Conservation (phyloP, 192 early-diverging fungal species). For the Mortierella claussenii region DNA sequence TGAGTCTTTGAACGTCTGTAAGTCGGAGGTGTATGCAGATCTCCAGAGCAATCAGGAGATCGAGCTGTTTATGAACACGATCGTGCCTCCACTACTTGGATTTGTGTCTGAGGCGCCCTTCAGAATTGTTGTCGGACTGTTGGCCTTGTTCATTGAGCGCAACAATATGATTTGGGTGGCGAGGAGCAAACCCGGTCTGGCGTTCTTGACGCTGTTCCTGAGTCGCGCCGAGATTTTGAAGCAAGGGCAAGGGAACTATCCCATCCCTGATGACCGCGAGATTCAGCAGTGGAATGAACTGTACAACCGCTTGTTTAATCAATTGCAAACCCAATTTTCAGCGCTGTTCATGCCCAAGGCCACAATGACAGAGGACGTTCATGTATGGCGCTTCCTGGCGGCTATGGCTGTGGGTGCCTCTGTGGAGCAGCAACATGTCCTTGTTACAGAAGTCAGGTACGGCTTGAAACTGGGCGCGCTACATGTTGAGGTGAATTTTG, state of each 20-base stretch:
- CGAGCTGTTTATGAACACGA: slow-evolving; percentile 88
- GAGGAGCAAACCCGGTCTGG: slow-evolving; percentile 86
- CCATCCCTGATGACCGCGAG: slow-evolving; percentile 64
- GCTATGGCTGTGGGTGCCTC: slow-evolving; percentile 94
- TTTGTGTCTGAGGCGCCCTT: slow-evolving; percentile 88
- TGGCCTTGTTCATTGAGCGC: slow-evolving; percentile 87
- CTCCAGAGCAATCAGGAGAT: slow-evolving; percentile 68
- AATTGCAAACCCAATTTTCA: slow-evolving; percentile 79
- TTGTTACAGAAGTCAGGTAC: slow-evolving; percentile 91
- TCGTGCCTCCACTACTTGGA: slow-evolving; percentile 85
- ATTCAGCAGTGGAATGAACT: slow-evolving; percentile 79
- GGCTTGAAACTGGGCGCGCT: too few species aligned
- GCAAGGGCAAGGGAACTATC: slow-evolving; percentile 68
- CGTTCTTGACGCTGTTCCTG: slow-evolving; percentile 90
- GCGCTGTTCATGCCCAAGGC: slow-evolving; percentile 80
- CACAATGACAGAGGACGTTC: slow-evolving; percentile 78
- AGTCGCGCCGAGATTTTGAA: slow-evolving; percentile 91
- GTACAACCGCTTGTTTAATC: slow-evolving; percentile 84
- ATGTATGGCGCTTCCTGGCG: slow-evolving; percentile 98
- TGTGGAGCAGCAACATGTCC: slow-evolving; percentile 92
- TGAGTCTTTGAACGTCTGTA: slow-evolving; percentile 77
- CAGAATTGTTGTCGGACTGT: slow-evolving; percentile 80
- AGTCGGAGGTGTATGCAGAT: slow-evolving; percentile 58
- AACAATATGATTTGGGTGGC: slow-evolving; percentile 91
- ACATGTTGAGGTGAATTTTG: too few species aligned